Conservation (phyloP, 1,284 basidiomycete species). For the Apiotrichum gamsii region DNA sequence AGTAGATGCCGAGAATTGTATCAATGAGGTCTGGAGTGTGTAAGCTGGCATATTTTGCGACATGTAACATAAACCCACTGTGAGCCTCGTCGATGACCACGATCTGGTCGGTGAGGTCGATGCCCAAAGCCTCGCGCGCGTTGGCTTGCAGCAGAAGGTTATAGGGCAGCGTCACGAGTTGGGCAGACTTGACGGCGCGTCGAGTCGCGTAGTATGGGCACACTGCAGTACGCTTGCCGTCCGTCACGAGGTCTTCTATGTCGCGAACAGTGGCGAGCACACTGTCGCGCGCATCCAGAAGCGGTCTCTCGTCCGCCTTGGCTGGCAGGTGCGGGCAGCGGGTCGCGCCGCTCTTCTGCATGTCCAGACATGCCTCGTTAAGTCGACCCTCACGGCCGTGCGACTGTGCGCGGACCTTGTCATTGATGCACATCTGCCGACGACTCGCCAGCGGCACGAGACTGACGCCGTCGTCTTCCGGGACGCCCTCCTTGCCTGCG, state of each 20-base stretch:
- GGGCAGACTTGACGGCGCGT: constrained; percentile 77
- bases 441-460: constrained; percentile 82
- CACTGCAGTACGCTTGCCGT: constrained; percentile 61
- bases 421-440: constrained; percentile 89
- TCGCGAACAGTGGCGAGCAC: constrained; percentile 82
- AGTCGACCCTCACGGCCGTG: constrained; percentile 57
- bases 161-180: constrained; percentile 88
- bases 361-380: constrained; percentile 85
- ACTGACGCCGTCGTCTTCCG: constrained; percentile 37
- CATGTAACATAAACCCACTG: constrained; percentile 54
- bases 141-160: constrained; percentile 81
- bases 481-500: neutral
- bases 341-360: constrained; percentile 61
- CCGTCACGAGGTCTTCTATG: constrained; percentile 81
- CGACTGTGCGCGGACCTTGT: constrained; percentile 51
- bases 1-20: constrained; percentile 79
- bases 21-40: constrained; percentile 65
- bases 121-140: constrained; percentile 79
- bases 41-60: neutral
- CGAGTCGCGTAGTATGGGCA: constrained; percentile 94
- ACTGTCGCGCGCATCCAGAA: constrained; percentile 83
- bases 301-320: constrained; percentile 60
- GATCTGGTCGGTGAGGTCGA: constrained; percentile 73
- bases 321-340: constrained; percentile 76
- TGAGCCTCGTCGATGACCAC: constrained; percentile 96